Base-by-base conservation (phyloP, 768 basidiomycete species). In the Mycena kentingensis region DNA sequence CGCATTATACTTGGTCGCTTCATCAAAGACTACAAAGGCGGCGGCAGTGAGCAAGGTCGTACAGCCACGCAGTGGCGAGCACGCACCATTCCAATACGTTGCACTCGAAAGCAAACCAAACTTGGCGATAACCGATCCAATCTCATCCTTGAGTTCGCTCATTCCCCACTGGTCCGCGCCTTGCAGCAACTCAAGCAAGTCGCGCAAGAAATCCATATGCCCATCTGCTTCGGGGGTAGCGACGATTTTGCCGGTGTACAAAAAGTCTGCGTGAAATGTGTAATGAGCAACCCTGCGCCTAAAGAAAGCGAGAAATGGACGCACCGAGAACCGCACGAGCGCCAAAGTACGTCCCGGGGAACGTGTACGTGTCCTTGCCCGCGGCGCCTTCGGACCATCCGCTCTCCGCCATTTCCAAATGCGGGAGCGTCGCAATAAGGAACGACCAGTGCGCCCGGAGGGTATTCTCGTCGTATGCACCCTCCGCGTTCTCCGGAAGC, bases 381-480 rank as follows among this genome's bases (percentile, higher is more conserved):
- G 43, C 41, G 16, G 5, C 22, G 13, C 52, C 31, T 28, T 62
- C 60, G 13, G 12, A 16, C 57, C 57, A 62, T 41, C 54, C 34
- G n/a, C 49, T 52, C 19, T 34, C n/a, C n/a, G n/a, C n/a, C 54
- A 16, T 41, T 27, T 41, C 51, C 34, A 59, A 48, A 29, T 62
- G 60, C 2, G 57, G 60, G 26, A 62, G 59, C 2, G 57, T 46
- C 19, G 69, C 71, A 15, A 70, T 68, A 28, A 80, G 60, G 50
- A 75, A 74, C 3, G 65, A 51, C 4, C 74, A 71, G 57, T 79
- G 78, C 1, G 73, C 77, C 4, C 63, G 61, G n/a, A 76, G 61
- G 4, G 49, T 58, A 16, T 51, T 57, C 6, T 41, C 60, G 7
- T 64, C 58, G 7, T 18, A 19, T 3, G 2, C 7, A 22, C 22